Conservation (phyloP, 179 eudicot species). For the Sideroxylon spinosum region DNA sequence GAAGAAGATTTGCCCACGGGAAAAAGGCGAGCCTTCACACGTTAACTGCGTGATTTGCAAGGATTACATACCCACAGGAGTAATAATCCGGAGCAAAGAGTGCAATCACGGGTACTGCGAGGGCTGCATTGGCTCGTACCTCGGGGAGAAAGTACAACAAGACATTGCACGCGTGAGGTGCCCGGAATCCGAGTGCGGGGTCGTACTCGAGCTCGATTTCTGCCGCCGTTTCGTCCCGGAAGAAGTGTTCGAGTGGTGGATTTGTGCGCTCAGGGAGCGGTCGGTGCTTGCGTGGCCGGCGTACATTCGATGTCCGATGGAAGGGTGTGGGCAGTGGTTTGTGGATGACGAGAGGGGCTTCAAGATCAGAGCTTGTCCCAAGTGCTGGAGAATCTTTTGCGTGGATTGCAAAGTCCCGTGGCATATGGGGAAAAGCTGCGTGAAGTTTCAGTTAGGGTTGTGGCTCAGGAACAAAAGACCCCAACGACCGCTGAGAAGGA, state of each 20-base stretch:
- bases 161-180: not conserved
- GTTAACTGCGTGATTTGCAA: not conserved
- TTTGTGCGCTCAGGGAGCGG: not conserved
- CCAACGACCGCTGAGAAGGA: too few species aligned
- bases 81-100: not conserved
- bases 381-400: slow-evolving; percentile 4
- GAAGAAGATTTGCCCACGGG: not conserved
- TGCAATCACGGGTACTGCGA: not conserved
- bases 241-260: not conserved
- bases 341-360: slow-evolving; percentile 12
- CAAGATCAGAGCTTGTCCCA: slow-evolving; percentile 1
- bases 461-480: too few species aligned
- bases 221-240: not conserved
- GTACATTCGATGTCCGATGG: not conserved
- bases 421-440: slow-evolving; percentile 5
- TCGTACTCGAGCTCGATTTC: not conserved
- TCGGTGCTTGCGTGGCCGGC: not conserved
- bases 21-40: not conserved
- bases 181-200: not conserved
- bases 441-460: not conserved
- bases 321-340: not conserved
- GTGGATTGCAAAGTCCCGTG: not conserved
- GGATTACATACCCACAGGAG: not conserved
- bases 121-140: not conserved
- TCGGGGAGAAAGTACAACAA: not conserved